These are phyloP conservation scores for Fusarium illudens DNA, from an alignment of 2,329 filamentous ascomycete species.

Conservation along the genomic window DNA sequence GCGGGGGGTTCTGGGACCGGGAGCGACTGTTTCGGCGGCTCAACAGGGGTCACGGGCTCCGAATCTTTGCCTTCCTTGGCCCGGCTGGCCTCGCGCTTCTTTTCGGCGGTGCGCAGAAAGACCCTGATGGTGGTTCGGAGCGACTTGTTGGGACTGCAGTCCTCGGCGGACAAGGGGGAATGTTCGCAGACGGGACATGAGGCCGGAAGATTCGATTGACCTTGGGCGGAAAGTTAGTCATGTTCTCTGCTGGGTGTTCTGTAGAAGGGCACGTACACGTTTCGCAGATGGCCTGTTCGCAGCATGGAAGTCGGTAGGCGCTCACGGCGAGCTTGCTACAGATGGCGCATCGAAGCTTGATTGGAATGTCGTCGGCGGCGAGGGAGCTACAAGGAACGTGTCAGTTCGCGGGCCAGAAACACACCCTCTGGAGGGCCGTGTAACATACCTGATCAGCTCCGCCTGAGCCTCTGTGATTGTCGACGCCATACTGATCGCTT, in stretches of 20 bases:
- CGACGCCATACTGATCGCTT: constrained; percentile 45
- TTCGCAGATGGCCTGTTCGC: constrained; percentile 93
- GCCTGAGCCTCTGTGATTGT: constrained; percentile 60
- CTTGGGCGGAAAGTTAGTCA: constrained; percentile 52
- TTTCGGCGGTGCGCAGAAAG: constrained; percentile 89
- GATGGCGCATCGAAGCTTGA: constrained; percentile 92
- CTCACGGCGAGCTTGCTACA: constrained; percentile 93
- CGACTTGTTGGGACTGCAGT: constrained; percentile 88
- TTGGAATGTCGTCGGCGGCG: constrained; percentile 85
- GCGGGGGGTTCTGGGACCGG: constrained; percentile 36
- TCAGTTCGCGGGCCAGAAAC: constrained; percentile 15
- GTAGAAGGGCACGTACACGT: constrained; percentile 64
- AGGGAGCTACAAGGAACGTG: constrained; percentile 69
- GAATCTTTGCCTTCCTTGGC: constrained; percentile 58
- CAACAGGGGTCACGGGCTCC: constrained; percentile 53
- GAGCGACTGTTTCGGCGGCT: constrained; percentile 49
- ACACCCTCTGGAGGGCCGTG: background rate
- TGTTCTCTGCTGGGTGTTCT: background rate
- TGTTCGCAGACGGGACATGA: constrained; percentile 95
- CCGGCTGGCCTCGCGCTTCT: constrained; percentile 78
- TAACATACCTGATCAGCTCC: constrained; percentile 64
- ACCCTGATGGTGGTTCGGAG: constrained; percentile 92
- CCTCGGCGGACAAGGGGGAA: constrained; percentile 82
- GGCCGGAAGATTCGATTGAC: constrained; percentile 77
- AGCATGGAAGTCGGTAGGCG: constrained; percentile 91